Conservation (phyloP, 768 basidiomycete species). For the Pulveroboletus ravenelii region DNA sequence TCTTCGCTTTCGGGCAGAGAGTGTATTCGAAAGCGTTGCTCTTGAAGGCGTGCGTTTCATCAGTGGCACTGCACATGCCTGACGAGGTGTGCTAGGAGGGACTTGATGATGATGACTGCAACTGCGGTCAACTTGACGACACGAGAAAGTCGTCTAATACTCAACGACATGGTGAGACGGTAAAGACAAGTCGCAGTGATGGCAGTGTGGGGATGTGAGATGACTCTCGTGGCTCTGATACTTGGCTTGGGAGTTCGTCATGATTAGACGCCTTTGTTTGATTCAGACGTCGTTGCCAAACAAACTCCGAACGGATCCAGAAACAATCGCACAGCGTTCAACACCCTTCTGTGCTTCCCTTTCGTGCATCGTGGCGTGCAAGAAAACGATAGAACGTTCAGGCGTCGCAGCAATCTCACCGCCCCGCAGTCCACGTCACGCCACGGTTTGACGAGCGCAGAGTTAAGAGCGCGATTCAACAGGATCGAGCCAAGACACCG, state of each 20-base stretch:
- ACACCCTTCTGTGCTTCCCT: not conserved
- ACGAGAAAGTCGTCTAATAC: slow-evolving; percentile 12
- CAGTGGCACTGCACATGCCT: slow-evolving; percentile 23
- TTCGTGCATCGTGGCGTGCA: not conserved
- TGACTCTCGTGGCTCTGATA: not conserved
- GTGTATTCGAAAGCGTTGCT: slow-evolving; percentile 36
- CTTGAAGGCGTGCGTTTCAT: slow-evolving; percentile 37
- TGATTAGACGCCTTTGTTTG: slow-evolving; percentile 16
- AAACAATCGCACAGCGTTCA: not conserved
- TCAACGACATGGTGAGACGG: slow-evolving; percentile 23
- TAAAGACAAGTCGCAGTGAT: not conserved
- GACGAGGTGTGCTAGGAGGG: slow-evolving; percentile 24
- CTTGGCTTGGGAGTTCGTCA: not conserved
- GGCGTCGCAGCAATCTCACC: not conserved
- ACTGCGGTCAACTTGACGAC: slow-evolving; percentile 14
- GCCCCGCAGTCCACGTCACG: not conserved
- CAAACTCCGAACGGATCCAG: slow-evolving; percentile 7
- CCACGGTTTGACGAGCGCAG: not conserved
- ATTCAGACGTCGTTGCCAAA: slow-evolving; percentile 25
- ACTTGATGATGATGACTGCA: slow-evolving; percentile 16
- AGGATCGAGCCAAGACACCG: not conserved
- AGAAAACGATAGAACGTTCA: too few species aligned
- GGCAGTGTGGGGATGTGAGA: not conserved
- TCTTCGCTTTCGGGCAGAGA: slow-evolving; percentile 38
- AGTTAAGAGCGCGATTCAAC: not conserved